These are phyloP conservation scores for Periconia digitata DNA, from an alignment of 2,329 filamentous ascomycete genomes.

Conservation along the genomic window DNA sequence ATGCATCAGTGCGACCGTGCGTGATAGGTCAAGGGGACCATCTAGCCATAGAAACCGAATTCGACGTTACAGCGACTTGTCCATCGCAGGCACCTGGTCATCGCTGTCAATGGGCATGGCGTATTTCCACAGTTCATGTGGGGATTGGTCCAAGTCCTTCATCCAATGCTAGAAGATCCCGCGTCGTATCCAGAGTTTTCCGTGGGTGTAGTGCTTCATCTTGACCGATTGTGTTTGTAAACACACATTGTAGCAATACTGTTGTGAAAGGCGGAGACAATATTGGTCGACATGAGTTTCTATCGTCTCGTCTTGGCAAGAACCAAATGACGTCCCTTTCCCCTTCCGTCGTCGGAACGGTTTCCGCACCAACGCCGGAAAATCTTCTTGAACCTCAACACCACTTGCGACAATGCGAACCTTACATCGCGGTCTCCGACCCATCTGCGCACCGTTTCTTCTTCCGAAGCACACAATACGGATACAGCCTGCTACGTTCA, in stretches of 20 bases:
- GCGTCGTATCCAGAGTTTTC: too few species aligned
- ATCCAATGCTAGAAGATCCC: too few species aligned
- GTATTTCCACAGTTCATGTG: too few species aligned
- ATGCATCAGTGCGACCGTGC: conserved; percentile 3
- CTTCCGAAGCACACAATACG: conserved; percentile 14
- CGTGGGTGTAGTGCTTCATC: too few species aligned
- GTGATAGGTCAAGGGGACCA: conserved; percentile 5
- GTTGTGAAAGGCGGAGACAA: neutral
- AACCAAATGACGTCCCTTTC: conserved; percentile 2
- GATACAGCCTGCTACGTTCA: conserved; percentile 6
- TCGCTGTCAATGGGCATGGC: too few species aligned
- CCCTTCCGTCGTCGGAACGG: conserved; percentile 9
- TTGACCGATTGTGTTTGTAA: too few species aligned
- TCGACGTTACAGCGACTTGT: too few species aligned
- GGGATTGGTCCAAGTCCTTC: too few species aligned
- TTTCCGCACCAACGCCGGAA: conserved; percentile 12
- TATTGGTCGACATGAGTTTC: neutral
- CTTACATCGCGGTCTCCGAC: conserved; percentile 14
- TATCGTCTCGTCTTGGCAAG: conserved; percentile 1
- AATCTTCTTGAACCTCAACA: conserved; percentile 5
- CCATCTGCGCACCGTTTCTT: conserved; percentile 12
- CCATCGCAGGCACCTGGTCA: too few species aligned
- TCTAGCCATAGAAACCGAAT: too few species aligned
- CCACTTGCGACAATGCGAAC: conserved; percentile 18
- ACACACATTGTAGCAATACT: too few species aligned